Conservation (phyloP, 108 stramenopile species). For the Nitzschia putrida region DNA sequence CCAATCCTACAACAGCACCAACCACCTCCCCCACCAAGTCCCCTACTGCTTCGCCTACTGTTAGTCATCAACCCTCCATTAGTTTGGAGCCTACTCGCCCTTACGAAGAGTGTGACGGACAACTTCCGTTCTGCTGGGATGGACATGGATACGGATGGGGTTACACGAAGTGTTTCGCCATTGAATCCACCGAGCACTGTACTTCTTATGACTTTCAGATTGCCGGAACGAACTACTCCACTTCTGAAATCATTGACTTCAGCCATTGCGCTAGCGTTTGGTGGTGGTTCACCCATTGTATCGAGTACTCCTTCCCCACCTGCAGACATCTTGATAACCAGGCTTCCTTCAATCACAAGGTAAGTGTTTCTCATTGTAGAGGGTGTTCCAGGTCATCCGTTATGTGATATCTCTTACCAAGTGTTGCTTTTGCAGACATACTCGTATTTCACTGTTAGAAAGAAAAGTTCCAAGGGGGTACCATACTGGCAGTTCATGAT, state of each 20-base stretch:
- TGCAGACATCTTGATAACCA: background rate
- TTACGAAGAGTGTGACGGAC: background rate
- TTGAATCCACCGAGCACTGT: slow-evolving; percentile 4
- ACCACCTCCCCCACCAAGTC: background rate
- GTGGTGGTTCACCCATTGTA: slow-evolving; percentile 8
- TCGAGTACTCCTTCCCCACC: background rate
- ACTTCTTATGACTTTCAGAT: slow-evolving; percentile 7
- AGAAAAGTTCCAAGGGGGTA: too few relatives aligned
- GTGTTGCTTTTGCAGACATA: too few relatives aligned
- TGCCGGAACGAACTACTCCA: background rate
- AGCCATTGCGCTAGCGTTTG: slow-evolving; percentile 6
- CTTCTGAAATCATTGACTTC: background rate
- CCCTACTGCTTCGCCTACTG: background rate
- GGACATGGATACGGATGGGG: slow-evolving; percentile 4
- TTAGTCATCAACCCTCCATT: background rate
- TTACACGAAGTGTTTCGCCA: slow-evolving; percentile 5
- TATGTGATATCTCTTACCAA: too few relatives aligned
- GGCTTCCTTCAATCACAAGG: background rate
- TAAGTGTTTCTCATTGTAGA: background rate
- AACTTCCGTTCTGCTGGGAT: slow-evolving; percentile 7
- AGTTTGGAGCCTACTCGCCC: slow-evolving; percentile 10
- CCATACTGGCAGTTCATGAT: background rate
- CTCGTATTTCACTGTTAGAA: background rate
- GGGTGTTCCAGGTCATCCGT: too few relatives aligned
- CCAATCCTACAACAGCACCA: background rate